Percentiles rank a stretch among this genome's conserved stretches.
Conservation (phyloP, 2,329 filamentous ascomycete genomes). For the Akanthomyces muscarius region DNA sequence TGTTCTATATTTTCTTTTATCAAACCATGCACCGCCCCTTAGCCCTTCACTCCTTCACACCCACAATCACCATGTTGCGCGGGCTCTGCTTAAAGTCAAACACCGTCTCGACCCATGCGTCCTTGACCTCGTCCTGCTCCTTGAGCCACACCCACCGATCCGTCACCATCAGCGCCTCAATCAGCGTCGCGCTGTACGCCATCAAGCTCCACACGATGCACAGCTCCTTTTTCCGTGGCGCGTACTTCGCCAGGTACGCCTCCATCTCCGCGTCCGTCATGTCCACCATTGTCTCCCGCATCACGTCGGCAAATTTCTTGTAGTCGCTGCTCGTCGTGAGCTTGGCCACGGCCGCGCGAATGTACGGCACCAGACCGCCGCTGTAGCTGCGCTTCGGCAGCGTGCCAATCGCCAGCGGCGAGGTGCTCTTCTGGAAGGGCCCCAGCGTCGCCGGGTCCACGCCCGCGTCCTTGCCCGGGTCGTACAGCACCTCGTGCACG, state of each 20-base stretch:
- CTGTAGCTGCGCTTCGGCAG: constrained; percentile 75
- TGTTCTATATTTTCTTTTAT: too few relatives aligned
- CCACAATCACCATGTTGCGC: constrained; percentile 88
- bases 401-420: constrained; percentile 82
- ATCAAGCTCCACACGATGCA: constrained; percentile 90
- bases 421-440: constrained; percentile 57
- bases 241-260: constrained; percentile 63
- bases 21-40: too few relatives aligned
- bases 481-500: constrained; percentile 56
- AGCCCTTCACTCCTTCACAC: constrained; percentile 61
- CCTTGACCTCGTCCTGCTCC: constrained; percentile 68
- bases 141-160: constrained; percentile 85
- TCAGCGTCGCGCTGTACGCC: constrained; percentile 87
- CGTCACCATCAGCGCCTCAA: constrained; percentile 84
- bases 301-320: constrained; percentile 54
- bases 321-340: constrained; percentile 57
- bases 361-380: constrained; percentile 66
- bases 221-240: constrained; percentile 69
- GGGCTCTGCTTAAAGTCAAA: constrained; percentile 87
- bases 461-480: constrained; percentile 20
- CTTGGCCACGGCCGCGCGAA: constrained; percentile 76
- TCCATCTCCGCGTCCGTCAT: constrained; percentile 74
- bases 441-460: constrained; percentile 26
- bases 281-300: constrained; percentile 60
- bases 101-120: constrained; percentile 88